These are phyloP conservation scores for Amanita molliuscula DNA, from an alignment of 768 basidiomycete species.

Conservation along the genomic window DNA sequence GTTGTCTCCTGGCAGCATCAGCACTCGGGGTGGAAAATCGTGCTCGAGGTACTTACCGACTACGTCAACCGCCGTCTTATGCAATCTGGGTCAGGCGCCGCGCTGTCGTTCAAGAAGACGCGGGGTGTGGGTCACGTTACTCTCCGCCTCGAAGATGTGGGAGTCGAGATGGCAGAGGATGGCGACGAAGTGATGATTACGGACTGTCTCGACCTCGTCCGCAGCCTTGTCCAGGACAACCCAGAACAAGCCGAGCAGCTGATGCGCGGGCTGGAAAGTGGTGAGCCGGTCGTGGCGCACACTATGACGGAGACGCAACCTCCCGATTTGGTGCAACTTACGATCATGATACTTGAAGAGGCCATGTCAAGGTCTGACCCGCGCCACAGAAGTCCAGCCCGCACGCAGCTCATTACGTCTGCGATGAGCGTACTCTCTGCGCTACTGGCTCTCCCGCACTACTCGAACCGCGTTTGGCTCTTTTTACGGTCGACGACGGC, in stretches of 20 bases:
- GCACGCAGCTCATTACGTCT: slow-evolving; percentile 62
- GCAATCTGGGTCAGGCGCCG: slow-evolving; percentile 28
- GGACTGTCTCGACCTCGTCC: slow-evolving; percentile 70
- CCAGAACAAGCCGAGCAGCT: slow-evolving; percentile 52
- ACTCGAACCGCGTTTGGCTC: slow-evolving; percentile 81
- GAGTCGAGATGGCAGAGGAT: slow-evolving; percentile 54
- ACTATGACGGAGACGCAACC: slow-evolving; percentile 42
- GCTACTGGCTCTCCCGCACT: slow-evolving; percentile 60
- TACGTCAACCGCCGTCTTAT: slow-evolving; percentile 53
- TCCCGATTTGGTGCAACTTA: slow-evolving; percentile 70
- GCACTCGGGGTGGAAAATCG: slow-evolving; percentile 79
- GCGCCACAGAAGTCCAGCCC: slow-evolving; percentile 29
- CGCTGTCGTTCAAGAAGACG: slow-evolving; percentile 43
- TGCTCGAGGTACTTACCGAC: slow-evolving; percentile 73
- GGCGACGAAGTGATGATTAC: slow-evolving; percentile 60
- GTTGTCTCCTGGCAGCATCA: slow-evolving; percentile 75
- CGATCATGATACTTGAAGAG: slow-evolving; percentile 74
- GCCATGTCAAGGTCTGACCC: slow-evolving; percentile 47
- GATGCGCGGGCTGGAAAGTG: slow-evolving; percentile 56
- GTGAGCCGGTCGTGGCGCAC: slow-evolving; percentile 40
- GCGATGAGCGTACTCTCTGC: slow-evolving; percentile 76
- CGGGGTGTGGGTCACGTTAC: slow-evolving; percentile 27
- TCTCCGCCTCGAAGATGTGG: slow-evolving; percentile 55
- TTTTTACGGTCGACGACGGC: slow-evolving; percentile 73
- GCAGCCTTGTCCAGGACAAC: slow-evolving; percentile 66